Base-by-base conservation (phyloP, 1,139 yeast species). In the Suhomyces ambrosiae region DNA sequence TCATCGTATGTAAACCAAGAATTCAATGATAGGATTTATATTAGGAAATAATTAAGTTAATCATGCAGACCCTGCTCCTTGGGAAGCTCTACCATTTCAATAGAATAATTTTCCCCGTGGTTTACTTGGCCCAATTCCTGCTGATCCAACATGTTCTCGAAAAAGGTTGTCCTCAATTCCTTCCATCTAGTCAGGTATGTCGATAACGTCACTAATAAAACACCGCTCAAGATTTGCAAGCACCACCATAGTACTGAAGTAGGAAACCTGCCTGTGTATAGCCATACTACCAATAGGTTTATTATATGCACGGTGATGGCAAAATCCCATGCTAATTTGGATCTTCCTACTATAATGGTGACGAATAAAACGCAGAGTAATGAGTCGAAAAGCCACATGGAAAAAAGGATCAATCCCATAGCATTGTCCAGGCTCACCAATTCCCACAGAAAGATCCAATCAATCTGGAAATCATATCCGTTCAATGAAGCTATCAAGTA, bases 261-360 rank as follows among this genome's bases (percentile, higher is more conserved):
- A 0, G 97, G 97, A 47, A 90, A 76, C 27, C 71, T 67, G 1
- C 82, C 77, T 5, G 85, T 71, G 47, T 78, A 81, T 1, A 76
- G 45, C 81, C 89, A 82, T 0, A 81, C 87, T 5, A 87, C 80
- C 3, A 82, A 39, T 26, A 90, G 62, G 60, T 90, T 85, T 37
- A 92, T 76, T 12, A 86, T 80, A 60, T 92, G 97, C 11, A 92
- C 71, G 0, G 98, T 90, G 23, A 92, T 57, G 9, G 96, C 96
- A 65, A 90, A 92, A 61, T 92, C 98, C 86, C 96, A 85, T 0
- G 97, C 97, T 41, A 92, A 67, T 60, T 90, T 92, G 27, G 95
- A 85, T 43, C 97, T 70, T 0, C 97, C 97, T 12, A 92, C 96
- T 15, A 90, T 82, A 4, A 89, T 65, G 1, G 96, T 87, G 54